These are phyloP conservation scores for Xylaria sp. DNA, from an alignment of 2,329 filamentous ascomycete species.

Conservation along the genomic window DNA sequence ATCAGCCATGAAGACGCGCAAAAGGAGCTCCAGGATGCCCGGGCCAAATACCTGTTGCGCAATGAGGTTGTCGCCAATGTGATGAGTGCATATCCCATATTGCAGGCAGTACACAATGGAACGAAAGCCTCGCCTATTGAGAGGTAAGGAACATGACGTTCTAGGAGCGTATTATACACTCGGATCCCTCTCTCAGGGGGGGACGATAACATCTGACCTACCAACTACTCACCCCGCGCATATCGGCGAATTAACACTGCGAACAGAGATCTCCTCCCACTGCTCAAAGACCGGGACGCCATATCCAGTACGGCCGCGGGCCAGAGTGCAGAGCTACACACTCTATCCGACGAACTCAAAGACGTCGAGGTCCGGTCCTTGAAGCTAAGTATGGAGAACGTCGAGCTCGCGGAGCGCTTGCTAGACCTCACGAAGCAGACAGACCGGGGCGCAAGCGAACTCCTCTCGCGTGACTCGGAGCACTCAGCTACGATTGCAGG, in stretches of 20 bases:
- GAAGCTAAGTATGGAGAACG: conserved; percentile 54
- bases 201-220: background rate
- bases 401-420: conserved; percentile 56
- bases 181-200: background rate
- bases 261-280: conserved; percentile 59
- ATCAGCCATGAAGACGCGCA: conserved; percentile 49
- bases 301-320: conserved; percentile 59
- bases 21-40: conserved; percentile 62
- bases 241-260: conserved; percentile 6
- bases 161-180: background rate
- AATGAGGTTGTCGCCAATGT: conserved; percentile 65
- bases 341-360: conserved; percentile 48
- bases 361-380: conserved; percentile 54
- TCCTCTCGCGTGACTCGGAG: conserved; percentile 45
- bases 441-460: conserved; percentile 47
- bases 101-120: conserved; percentile 70
- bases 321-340: conserved; percentile 49
- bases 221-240: background rate
- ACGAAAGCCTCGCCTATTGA: conserved; percentile 60
- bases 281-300: conserved; percentile 62
- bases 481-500: conserved; percentile 51
- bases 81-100: conserved; percentile 65
- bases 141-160: conserved; percentile 46
- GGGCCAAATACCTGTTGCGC: conserved; percentile 63
- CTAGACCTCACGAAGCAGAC: conserved; percentile 57